Evolutionary conservation across 441 rosid species (phyloP), one percentile per base, ranked within the genome.

Genomic region (Adansonia rubrostipa): DNA sequence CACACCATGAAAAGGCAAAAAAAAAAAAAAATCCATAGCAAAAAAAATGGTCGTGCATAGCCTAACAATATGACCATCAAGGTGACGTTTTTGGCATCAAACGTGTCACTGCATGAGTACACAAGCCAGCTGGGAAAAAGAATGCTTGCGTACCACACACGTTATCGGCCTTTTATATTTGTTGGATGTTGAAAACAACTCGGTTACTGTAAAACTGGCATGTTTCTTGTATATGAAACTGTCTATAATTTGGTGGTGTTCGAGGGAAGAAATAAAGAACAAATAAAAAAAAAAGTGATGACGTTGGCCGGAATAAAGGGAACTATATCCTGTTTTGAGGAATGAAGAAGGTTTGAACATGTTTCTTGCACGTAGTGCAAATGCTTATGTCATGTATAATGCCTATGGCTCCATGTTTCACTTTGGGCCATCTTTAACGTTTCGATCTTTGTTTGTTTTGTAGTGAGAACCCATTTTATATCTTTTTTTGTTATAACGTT

Each of bases 331-430:
- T 57, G 69, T 75, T 74, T 76, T 28, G 44, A 6, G 22, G 28
- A 15, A 22, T 13, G 60, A 33, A 33, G 20, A 58, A 20, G 70
- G 28, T 58, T 44, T 67, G 6, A 70, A 60, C 70, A 75, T 84
- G 84, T 80, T 82, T 76, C 82, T 82, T 56, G 58, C 73, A 17
- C 58, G 78, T 77, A 76, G 42, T 75, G 80, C 82, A 84, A 61
- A 48, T 61, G 82, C 78, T 79, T 75, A 60, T 75, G 74, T 73
- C 80, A 74, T 28, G 47, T 54, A 14, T 19, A 44, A 28, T 63
- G 17, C 50, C 77, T 10, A 17, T 40, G 65, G 76, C 72, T 54
- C 53, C 60, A 20, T 60, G 40, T 79, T 62, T 67, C 28, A 10
- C 48, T 77, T 54, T 45, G n/a, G 42, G 68, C 63, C 80, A 75